Conservation (phyloP, 2,329 filamentous ascomycete genomes). For the Talaromyces sp. region DNA sequence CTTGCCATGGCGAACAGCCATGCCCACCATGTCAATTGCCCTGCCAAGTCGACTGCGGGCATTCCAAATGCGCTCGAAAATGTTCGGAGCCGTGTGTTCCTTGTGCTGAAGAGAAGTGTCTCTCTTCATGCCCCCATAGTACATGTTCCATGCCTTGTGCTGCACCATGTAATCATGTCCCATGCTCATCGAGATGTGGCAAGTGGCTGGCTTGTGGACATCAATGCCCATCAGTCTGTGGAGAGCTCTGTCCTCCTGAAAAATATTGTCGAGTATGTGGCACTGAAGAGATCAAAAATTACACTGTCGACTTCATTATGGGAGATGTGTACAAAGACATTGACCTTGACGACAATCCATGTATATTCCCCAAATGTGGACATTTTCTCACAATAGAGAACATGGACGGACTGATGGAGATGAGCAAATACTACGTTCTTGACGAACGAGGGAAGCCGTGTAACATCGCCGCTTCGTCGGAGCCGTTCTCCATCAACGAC, state of each 20-base stretch:
- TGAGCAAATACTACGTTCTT: constrained; percentile 37
- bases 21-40: constrained; percentile 31
- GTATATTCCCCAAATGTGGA: constrained; percentile 60
- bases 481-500: constrained; percentile 50
- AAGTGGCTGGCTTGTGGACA: constrained; percentile 57
- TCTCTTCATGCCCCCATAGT: constrained; percentile 54
- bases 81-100: constrained; percentile 61
- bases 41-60: constrained; percentile 57
- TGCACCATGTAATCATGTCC: constrained; percentile 63
- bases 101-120: constrained; percentile 55
- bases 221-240: constrained; percentile 62
- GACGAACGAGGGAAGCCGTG: constrained; percentile 26
- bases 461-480: constrained; percentile 28
- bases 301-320: constrained; percentile 56
- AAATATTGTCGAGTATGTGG: constrained; percentile 57
- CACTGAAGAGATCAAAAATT: constrained; percentile 42
- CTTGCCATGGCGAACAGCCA: constrained; percentile 49
- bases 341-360: constrained; percentile 57
- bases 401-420: constrained; percentile 59
- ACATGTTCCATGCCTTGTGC: constrained; percentile 57
- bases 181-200: constrained; percentile 59
- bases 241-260: constrained; percentile 56
- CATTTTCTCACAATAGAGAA: constrained; percentile 59
- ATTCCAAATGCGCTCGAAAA: constrained; percentile 53
- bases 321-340: constrained; percentile 55